Conservation (phyloP, 495 filamentous ascomycete genomes). For the Echria macrotheca region DNA sequence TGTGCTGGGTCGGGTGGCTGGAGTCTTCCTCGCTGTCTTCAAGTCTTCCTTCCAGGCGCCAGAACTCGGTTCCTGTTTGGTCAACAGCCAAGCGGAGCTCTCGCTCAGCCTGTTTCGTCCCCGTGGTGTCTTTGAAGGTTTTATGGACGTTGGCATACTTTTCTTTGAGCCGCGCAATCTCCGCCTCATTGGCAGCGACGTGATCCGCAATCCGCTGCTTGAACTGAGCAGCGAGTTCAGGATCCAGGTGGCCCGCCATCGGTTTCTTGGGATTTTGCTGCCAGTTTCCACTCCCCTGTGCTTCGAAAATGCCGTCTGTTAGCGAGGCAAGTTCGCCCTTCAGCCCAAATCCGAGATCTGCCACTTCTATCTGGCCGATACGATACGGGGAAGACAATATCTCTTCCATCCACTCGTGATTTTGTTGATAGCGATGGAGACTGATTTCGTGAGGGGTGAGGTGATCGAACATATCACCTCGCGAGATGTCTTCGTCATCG, state of each 20-base stretch:
- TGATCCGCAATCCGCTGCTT: conserved; percentile 63
- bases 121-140: conserved; percentile 61
- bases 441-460: conserved; percentile 85
- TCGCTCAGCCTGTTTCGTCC: conserved; percentile 60
- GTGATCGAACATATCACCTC: conserved; percentile 82
- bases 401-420: conserved; percentile 99
- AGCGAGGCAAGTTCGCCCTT: conserved; percentile 78
- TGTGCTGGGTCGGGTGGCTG: conserved; percentile 37
- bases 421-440: conserved; percentile 76
- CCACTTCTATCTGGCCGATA: conserved; percentile 74
- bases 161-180: conserved; percentile 76
- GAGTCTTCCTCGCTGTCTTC: conserved; percentile 49
- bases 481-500: conserved; percentile 81
- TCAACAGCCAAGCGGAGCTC: conserved; percentile 52
- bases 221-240: conserved; percentile 69
- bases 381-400: conserved; percentile 83
- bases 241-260: conserved; percentile 56
- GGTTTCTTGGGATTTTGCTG: conserved; percentile 40
- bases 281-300: conserved; percentile 55
- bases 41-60: conserved; percentile 58
- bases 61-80: conserved; percentile 53
- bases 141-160: conserved; percentile 69
- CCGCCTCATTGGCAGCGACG: conserved; percentile 59
- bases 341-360: conserved; percentile 80
- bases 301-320: conserved; percentile 68